These are phyloP conservation scores for Exserohilum turcica DNA, from an alignment of 2,329 filamentous ascomycete genomes.

Conservation along the genomic window DNA sequence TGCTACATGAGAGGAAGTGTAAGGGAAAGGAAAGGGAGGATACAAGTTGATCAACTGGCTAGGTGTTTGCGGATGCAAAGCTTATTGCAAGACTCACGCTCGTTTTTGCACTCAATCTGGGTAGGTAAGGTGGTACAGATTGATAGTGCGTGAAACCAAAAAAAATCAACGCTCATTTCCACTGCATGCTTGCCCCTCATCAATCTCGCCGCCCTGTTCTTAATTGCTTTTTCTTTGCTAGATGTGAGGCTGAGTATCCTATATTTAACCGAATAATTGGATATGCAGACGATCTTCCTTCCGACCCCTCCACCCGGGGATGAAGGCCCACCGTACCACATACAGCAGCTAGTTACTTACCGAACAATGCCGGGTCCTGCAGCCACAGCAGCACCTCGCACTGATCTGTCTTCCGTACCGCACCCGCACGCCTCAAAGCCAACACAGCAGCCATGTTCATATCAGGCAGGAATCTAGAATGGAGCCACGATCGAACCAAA, in stretches of 20 bases:
- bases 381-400: too few relatives aligned
- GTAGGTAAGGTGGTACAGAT: background rate
- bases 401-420: too few relatives aligned
- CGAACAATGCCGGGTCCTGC: too few relatives aligned
- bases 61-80: background rate
- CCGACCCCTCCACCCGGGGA: background rate
- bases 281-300: background rate
- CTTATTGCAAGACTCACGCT: background rate
- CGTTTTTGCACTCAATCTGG: background rate
- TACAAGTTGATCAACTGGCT: background rate
- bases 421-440: too few relatives aligned
- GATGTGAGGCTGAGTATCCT: background rate
- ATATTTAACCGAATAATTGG: background rate
- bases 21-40: background rate
- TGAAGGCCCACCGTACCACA: background rate
- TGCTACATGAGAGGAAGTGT: background rate
- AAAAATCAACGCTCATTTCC: background rate
- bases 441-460: too few relatives aligned
- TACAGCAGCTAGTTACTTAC: background rate
- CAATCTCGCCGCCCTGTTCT: background rate
- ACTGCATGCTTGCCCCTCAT: too few relatives aligned
- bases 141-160: conserved; percentile 1
- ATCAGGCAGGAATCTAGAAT: too few relatives aligned
- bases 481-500: too few relatives aligned
- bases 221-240: background rate